Evolutionary conservation across 2,329 filamentous ascomycete species (phyloP), one percentile per base, ranked within the genome.

Genomic region (Ophiognomonia clavigignenti-juglandacearum): DNA sequence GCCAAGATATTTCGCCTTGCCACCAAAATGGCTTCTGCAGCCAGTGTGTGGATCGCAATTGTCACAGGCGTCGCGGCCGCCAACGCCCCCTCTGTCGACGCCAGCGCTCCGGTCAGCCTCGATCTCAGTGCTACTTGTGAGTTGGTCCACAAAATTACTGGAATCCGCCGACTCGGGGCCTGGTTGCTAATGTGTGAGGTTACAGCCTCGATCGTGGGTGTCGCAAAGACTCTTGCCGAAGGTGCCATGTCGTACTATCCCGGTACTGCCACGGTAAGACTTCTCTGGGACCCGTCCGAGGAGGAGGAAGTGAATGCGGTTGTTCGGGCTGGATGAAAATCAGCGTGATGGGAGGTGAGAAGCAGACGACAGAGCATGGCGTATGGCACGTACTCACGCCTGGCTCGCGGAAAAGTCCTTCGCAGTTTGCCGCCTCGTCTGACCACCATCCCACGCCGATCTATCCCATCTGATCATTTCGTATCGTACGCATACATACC

Each of bases 231-330:
- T 2, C 65, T 86, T 43, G 82, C 82, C 5, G 69, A 72, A 42
- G 81, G 75, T 39, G 68, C 82, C 57, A 80, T 86, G 71, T 71
- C 70, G 35, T 84, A 80, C 62, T 87, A 86, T 64, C 73, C 70
- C 2, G 83, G 83, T 40, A 83, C 53, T 24, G 52, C 54, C n/a
- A 51, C 45, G 37, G 71, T 74, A 63, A 34, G 63, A 49, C 4
- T 14, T 27, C 14, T 20, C 27, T 19, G 9, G 1, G n/a, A 13
- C n/a, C 22, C 23, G n/a, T 18, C 32, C 19, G 32, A 6, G 18
- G n/a, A 18, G 18, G 32, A 35, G 18, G 2, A 31, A n/a, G n/a
- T 13, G 11, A 13, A 14, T 14, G 2, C n/a, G 4, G 29, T 5
- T 4, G n/a, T 6, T 9, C 8, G 32, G 32, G 6, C n/a, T 18